Conservation (phyloP, 2,329 filamentous ascomycete species). For the Trichoderma semiorbis region DNA sequence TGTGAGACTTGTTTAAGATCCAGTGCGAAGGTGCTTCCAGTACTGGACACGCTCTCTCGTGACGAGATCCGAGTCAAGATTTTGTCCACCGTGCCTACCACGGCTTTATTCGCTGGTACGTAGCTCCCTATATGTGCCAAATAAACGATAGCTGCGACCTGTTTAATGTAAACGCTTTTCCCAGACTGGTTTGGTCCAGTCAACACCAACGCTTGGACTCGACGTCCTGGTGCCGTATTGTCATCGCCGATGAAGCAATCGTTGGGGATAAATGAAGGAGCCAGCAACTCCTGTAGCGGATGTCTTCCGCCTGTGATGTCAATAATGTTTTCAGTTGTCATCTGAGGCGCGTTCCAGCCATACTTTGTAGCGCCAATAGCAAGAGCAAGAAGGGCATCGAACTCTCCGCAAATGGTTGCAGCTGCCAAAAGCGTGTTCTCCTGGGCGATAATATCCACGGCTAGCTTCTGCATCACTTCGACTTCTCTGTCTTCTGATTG, state of each 20-base stretch:
- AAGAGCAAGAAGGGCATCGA: conserved; percentile 81
- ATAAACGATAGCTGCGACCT: conserved; percentile 85
- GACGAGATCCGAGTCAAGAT: conserved; percentile 85
- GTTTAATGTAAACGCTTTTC: conserved; percentile 94
- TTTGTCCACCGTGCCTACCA: conserved; percentile 84
- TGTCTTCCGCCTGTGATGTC: conserved; percentile 77
- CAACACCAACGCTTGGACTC: conserved; percentile 65
- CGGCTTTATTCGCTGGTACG: conserved; percentile 74
- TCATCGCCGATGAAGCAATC: conserved; percentile 66
- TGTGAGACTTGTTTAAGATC: conserved; percentile 85
- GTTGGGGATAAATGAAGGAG: conserved; percentile 79
- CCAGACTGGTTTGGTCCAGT: conserved; percentile 96
- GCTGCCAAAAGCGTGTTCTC: conserved; percentile 62
- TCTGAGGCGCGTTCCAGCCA: conserved; percentile 63
- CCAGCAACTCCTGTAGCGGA: conserved; percentile 78
- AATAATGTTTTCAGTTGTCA: conserved; percentile 69
- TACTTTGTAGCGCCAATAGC: conserved; percentile 73
- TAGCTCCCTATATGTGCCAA: conserved; percentile 91
- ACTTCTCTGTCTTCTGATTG: conserved; percentile 70
- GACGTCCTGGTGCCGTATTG: conserved; percentile 9
- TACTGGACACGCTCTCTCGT: conserved; percentile 56
- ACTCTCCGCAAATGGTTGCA: conserved; percentile 80
- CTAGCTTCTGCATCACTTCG: conserved; percentile 76
- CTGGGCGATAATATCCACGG: conserved; percentile 65
- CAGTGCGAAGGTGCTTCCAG: conserved; percentile 64